phyloP scores from a whole-genome alignment of 352 stramenopile genomes.

The Phytophthora pini region DNA sequence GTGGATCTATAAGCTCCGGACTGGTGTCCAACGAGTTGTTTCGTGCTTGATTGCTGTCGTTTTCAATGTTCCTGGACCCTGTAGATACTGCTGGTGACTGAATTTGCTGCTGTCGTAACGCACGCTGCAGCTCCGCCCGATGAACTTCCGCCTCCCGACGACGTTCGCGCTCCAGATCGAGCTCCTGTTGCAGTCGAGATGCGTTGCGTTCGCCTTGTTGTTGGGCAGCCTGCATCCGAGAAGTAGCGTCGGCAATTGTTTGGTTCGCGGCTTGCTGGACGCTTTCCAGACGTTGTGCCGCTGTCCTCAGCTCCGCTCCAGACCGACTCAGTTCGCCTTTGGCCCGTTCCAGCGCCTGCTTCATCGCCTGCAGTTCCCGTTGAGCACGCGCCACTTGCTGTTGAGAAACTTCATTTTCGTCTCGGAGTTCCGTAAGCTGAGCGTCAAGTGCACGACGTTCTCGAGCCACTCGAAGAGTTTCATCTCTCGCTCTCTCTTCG shows the following conservation, averaged over 20 bases:
- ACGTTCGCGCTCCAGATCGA: conserved; percentile 66
- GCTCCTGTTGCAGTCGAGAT: conserved; percentile 51
- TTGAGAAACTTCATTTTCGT: conserved; percentile 54
- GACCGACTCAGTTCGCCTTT: conserved; percentile 63
- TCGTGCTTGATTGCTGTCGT: conserved; percentile 20
- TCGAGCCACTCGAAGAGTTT: conserved; percentile 47
- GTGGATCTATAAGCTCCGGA: conserved; percentile 24
- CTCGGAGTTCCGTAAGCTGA: conserved; percentile 49
- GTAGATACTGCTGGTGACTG: conserved; percentile 22
- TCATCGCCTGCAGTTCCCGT: conserved; percentile 52
- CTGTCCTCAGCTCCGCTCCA: conserved; percentile 48
- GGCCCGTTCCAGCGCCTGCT: conserved; percentile 56
- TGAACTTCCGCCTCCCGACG: conserved; percentile 64
- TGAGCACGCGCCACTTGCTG: conserved; percentile 56
- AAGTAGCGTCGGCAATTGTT: conserved; percentile 61
- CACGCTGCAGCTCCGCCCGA: conserved; percentile 64
- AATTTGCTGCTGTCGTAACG: conserved; percentile 44
- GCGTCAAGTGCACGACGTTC: conserved; percentile 71
- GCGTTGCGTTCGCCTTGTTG: conserved; percentile 59
- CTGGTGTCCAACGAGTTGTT: conserved; percentile 9
- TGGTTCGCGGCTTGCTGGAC: conserved; percentile 65
- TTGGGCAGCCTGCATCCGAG: conserved; percentile 54
- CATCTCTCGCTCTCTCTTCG: conserved; percentile 59
- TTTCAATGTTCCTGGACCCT: conserved; percentile 5
- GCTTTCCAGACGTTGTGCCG: conserved; percentile 58